Evolutionary conservation across 2,329 filamentous ascomycete species (phyloP).

Genomic region (Fusarium cyanostomum): DNA sequence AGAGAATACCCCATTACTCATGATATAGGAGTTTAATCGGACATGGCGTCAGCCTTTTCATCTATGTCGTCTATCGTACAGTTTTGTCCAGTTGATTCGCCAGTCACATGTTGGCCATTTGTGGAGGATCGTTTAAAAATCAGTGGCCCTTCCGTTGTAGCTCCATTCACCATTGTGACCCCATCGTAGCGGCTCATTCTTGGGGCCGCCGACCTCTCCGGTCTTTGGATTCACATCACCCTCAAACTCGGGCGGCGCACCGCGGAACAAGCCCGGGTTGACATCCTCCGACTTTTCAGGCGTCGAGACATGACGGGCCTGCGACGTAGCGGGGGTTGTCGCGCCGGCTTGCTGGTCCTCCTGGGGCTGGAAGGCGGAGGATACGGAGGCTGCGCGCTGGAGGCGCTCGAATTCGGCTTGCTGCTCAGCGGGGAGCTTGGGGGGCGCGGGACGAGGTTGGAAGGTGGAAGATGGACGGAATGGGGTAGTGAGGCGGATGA

Average conservation of each 20-base stretch:
- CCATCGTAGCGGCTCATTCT: conserved; percentile 96
- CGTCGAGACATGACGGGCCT: conserved; percentile 24
- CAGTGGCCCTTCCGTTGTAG: conserved; percentile 93
- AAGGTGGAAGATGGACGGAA: conserved; percentile 54
- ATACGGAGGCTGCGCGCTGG: conserved; percentile 68
- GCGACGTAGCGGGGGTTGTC: conserved; percentile 42
- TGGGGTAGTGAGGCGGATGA: conserved; percentile 12
- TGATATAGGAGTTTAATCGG: conserved; percentile 32
- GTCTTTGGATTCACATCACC: conserved; percentile 93
- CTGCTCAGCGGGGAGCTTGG: conserved; percentile 85
- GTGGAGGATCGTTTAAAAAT: conserved; percentile 66
- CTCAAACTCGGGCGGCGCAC: conserved; percentile 89
- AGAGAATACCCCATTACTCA: conserved; percentile 42
- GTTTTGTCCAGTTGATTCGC: conserved; percentile 22
- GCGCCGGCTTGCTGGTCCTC: conserved; percentile 4
- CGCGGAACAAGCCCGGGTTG: conserved; percentile 72
- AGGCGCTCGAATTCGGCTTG: conserved; percentile 92
- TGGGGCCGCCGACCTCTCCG: conserved; percentile 94
- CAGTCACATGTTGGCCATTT: background rate
- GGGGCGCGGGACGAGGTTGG: conserved; percentile 73
- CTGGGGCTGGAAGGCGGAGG: conserved; percentile 53
- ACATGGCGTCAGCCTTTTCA: conserved; percentile 15
- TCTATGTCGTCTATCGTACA: conserved; percentile 34
- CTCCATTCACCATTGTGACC: conserved; percentile 82
- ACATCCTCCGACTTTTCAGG: conserved; percentile 52